Base-by-base conservation (phyloP, 331 rosid species). In the Erythrophleum ivorense region DNA sequence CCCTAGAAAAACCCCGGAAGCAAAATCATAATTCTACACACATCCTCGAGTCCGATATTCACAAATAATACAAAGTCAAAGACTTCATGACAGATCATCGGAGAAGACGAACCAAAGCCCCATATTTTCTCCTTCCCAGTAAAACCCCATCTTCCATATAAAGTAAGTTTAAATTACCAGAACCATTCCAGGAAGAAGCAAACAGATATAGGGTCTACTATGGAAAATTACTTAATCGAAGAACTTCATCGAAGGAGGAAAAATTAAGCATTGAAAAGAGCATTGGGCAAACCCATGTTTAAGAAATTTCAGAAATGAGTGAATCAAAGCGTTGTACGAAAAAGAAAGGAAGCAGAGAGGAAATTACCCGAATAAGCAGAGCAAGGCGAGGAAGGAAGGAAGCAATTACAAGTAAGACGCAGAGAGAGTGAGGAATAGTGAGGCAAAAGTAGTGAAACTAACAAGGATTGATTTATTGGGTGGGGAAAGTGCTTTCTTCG, bases 341-440 rank as follows among this genome's bases (percentile, higher is more conserved):
- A 67, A 81, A 21, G 48, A 40, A 24, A 55, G 15, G 11, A 58
- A 41, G 33, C 48, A 43, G 33, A 75, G 48, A 38, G 68, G 46
- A 40, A 80, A 55, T 31, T 81, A 88, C 91, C 91, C 62, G 85
- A 74, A 79, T 24, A 76, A 60, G 72, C 62, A 76, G 53, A 76
- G 73, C 34, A 38, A 57, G 52, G 63, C 0, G 12, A 31, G 38
- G 57, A 41, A 69, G 74, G 69, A 41, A 78, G 70, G 14, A 67
- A 78, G 49, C 58, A 79, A 2, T 7, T 40, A 16, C 13, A 21
- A 16, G 81, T 49, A 59, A 21, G 60, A 12, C 46, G 64, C 2
- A 63, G 80, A 66, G 81, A 21, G 18, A 21, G 58, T 38, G 60
- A 48, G 71, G n/a, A 7, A 53, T 18, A 58, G 50, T 9, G 76